Base-by-base conservation (phyloP, 306 rosid genomes). In the Begonia loranthoides region DNA sequence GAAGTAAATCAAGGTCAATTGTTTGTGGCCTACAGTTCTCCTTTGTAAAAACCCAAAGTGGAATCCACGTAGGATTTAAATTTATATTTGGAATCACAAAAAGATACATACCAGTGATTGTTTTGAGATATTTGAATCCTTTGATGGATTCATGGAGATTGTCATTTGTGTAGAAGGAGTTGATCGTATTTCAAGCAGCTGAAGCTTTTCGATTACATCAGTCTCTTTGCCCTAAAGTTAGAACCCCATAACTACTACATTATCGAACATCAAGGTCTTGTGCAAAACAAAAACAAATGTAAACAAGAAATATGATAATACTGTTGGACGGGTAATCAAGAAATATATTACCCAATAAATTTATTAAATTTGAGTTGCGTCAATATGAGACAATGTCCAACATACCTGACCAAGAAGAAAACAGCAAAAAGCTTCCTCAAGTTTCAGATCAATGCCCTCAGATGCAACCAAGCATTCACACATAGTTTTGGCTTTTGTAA, bases 331-430 rank as follows among this genome's bases (percentile, higher is more conserved):
- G 49, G 46, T 66, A 72, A 65, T 59, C 59, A 48, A 50, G 62
- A 60, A 15, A 60, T 60, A 66, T 28, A 65, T 51, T 54, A 41
- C 52, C 39, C 13, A 22, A 49, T 43, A 47, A 50, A 40, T 47
- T 69, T 56, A 64, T 10, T 48, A 44, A 58, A 44, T 50, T 56
- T 56, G 64, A 49, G 40, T 47, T 38, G 9, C 39, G 19, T 8
- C 50, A 10, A 51, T 28, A 62, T 47, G 57, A 56, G 24, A 63
- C 61, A 50, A 16, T 39, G 12, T 68, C 49, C 34, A 21, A 47
- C 50, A 55, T 73, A 85, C 97, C 85, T 80, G 80, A 52, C 88
- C 93, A 61, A 92, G 89, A 69, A 92, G 88, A 65, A 80, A 83
- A 47, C 56, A 59, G 60, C 96, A 86, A 65, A 90, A 71, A 44